Evolutionary conservation across 768 basidiomycete species (phyloP), one percentile per base, ranked within the genome.

Genomic region (Zangia roseola): DNA sequence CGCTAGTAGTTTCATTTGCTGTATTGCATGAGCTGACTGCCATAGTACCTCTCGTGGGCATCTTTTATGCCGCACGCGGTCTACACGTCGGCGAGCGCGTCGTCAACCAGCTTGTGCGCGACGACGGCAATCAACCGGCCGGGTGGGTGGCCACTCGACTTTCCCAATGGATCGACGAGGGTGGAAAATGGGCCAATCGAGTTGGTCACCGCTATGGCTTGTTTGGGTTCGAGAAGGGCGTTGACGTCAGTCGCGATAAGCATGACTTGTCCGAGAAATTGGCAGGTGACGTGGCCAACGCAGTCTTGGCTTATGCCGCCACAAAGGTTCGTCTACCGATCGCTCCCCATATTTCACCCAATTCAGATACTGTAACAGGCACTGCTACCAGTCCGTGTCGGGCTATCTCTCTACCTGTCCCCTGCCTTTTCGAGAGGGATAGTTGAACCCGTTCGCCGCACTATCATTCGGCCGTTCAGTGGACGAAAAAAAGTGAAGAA

Each of bases 21-120:
- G 69, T 94, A 45, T 74, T 97, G 3, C 94, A 97, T 61, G 93
- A 97, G 62, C 54, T 91, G 10, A 93, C 91, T 0, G 91, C 93
- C 0, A 61, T 94, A 43, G 74, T 82, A 0, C 91, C 93, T 3
- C 75, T 94, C 24, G 77, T 86, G 5, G 79, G 82, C 30, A 63
- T 89, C 33, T 95, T 92, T 65, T 91, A 82, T 60, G 73, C 74
- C 0, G 82, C 90, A 9, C 74, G 85, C 28, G 64, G 77, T 5
- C 56, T 89, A 1, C 88, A 86, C 3, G 64, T 89, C 20, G 93
- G 94, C 0, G 83, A 87, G 45, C 70, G 67, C 33, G 65, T 91
- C 49, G 80, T 92, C 23, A 62, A 69, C 19, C 62, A 69, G 20
- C 59, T 81, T 43, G 56, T 31, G 20, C 51, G 17, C 33, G 41